A percentile compares a stretch with the other conserved stretches of the same genome.
phyloP scores from a whole-genome alignment of 2,329 filamentous ascomycete species.

The Coniochaeta ligniaria region DNA sequence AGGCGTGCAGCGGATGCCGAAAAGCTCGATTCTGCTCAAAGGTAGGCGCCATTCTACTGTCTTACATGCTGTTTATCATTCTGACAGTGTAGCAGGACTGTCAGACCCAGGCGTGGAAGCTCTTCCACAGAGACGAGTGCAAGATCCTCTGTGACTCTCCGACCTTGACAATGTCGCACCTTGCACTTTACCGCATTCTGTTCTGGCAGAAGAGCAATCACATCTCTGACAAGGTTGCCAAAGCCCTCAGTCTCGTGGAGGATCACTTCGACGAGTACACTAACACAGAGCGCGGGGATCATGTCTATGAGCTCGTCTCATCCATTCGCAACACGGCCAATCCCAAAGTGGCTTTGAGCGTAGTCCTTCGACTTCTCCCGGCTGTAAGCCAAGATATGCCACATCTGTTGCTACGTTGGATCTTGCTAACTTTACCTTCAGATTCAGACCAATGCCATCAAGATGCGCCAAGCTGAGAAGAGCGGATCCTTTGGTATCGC shows the following conservation, averaged over 20 bases:
- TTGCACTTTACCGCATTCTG: conserved; percentile 17
- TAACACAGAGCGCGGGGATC: conserved; percentile 3
- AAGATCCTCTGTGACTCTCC: conserved; percentile 12
- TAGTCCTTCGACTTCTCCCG: conserved; percentile 11
- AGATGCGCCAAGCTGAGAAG: conserved; percentile 13
- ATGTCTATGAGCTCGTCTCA: conserved; percentile 7
- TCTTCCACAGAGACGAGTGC: conserved; percentile 23
- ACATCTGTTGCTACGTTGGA: background rate
- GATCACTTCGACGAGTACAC: conserved; percentile 15
- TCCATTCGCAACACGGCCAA: conserved; percentile 8
- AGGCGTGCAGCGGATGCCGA: conserved; percentile 16
- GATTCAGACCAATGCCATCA: conserved; percentile 19
- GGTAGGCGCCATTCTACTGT: conserved; percentile 8
- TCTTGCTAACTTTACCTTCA: conserved; percentile 3
- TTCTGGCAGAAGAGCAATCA: conserved; percentile 14
- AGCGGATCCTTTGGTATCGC: conserved; percentile 16
- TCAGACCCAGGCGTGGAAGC: conserved; percentile 19
- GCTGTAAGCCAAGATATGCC: conserved; percentile 8
- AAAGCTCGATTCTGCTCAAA: conserved; percentile 19
- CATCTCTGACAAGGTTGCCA: conserved; percentile 10
- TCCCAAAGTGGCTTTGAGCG: conserved; percentile 3
- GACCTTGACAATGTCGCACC: conserved; percentile 8
- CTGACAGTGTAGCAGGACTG: conserved; percentile 14
- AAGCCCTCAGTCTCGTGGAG: conserved; percentile 13
- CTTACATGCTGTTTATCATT: background rate